Evolutionary conservation across 306 rosid species (phyloP), one percentile per base, ranked within the genome.

Genomic region (Ammopiptanthus mongolicus): DNA sequence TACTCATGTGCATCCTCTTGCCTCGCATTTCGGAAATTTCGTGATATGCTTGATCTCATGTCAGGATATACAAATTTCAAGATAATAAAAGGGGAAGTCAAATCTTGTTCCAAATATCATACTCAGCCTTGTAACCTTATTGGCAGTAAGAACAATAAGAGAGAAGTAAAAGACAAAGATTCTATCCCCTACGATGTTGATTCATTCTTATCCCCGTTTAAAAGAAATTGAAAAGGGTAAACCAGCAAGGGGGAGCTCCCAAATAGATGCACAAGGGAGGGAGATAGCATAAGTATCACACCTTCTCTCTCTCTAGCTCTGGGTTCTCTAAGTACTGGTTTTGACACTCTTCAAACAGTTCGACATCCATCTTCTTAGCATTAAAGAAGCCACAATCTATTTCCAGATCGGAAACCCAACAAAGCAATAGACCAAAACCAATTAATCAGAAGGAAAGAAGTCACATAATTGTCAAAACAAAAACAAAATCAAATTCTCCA

Each of bases 1-100:
- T 92, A 96, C 75, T 96, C 99, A 37, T 96, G 98, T 15, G 99
- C 99, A 90, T 96, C 98, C 77, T 96, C 99, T 74, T 96, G 99
- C 82, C 99, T 90, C 11, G 92, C 85, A 77, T 85, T 90, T 19
- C 88, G 84, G 50, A 96, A 96, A 84, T 89, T 92, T 34, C 99
- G 82, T 52, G 99, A 96, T 82, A 96, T 90, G 71, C 97, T 98
- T 96, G 57, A 80, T 80, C 79, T 71, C 14, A 55, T 73, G 90
- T 90, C 79, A 90, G 62, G 93, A 81, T 84, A 63, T 51, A 47
- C 88, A 85, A 73, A 58, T 34, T 80, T 74, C 19, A 57, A 68
- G 29, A 57, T 2, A 74, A 55, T 55, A 44, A 36, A 75, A 46
- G n/a, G 3, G 23, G 21, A 8, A 25, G 8, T 47, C 1, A 8